Base-by-base conservation (phyloP, 306 rosid genomes). In the Citrullus mucosospermus region DNA sequence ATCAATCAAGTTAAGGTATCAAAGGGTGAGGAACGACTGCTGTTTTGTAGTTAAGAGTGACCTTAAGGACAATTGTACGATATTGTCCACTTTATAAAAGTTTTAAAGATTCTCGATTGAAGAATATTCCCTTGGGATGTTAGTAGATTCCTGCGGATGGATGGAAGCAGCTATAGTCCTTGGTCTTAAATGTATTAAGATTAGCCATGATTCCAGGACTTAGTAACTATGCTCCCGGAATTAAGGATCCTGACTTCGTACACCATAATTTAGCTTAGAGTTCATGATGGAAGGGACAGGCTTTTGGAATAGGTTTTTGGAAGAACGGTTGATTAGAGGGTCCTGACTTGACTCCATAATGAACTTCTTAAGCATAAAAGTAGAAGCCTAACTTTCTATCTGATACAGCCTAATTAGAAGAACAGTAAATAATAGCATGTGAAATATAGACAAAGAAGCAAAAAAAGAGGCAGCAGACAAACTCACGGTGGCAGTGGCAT, bases 401-500 rank as follows among this genome's bases (percentile, higher is more conserved):
- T 9, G 36, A 3, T 32, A 32, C 28, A 25, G 28, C 15, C 43
- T 28, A 30, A 39, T 11, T 68, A 43, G 75, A 41, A 51, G 14
- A 11, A 11, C 34, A 68, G 34, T 67, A 66, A 68, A 68, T 43
- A 68, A 57, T 51, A 51, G 75, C 17, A 44, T 5, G 38, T 14
- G 34, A 6, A 39, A 25, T 58, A 20, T 50, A 79, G 13, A 75
- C 78, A 84, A 67, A 63, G 79, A 55, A 74, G 28, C 18, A 77
- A 18, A 78, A 63, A 67, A 46, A 25, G 18, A 67, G 32, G 53
- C 78, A 65, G 63, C n/a, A 65, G 83, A 59, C 60, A 67, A 56
- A 82, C 90, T 81, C 82, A 92, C 98, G 65, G 93, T 85, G 76
- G 88, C 85, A 82, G 98, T 94, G 74, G 97, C 98, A 85, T 94